Percentiles rank a stretch among this genome's conserved stretches.
Conservation (phyloP, 2,329 filamentous ascomycete genomes). For the Geosmithia flava region DNA sequence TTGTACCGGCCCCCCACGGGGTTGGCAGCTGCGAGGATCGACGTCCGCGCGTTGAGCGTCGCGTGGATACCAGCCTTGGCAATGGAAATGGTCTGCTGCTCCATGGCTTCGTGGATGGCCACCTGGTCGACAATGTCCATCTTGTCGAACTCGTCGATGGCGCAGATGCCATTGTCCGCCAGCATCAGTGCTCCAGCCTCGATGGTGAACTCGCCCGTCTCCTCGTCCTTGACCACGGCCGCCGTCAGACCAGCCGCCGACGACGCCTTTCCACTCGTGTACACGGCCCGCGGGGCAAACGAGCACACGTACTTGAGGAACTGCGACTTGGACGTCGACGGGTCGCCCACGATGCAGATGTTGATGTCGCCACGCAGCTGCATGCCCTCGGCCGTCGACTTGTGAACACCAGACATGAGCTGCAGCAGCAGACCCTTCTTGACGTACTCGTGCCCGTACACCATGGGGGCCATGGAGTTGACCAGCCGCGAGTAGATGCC, state of each 20-base stretch:
- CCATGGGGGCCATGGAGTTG: constrained; percentile 89
- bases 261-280: constrained; percentile 95
- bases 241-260: constrained; percentile 95
- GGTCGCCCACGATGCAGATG: constrained; percentile 95
- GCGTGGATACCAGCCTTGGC: constrained; percentile 98
- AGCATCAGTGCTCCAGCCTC: constrained; percentile 97
- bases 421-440: constrained; percentile 95
- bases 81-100: constrained; percentile 98
- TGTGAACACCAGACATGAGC: constrained; percentile 90
- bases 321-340: constrained; percentile 93
- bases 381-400: constrained; percentile 89
- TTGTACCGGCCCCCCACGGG: constrained; percentile 96
- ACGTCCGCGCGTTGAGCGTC: constrained; percentile 89
- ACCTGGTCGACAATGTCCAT: constrained; percentile 98
- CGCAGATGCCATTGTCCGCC: constrained; percentile 92
- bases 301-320: constrained; percentile 98
- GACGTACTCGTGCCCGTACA: constrained; percentile 93
- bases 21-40: constrained; percentile 91
- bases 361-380: constrained; percentile 94
- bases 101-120: constrained; percentile 99
- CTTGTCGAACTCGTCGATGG: constrained; percentile 99
- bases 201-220: constrained; percentile 97
- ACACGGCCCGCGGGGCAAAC: constrained; percentile 90
- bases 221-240: constrained; percentile 93
- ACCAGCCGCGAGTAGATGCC: constrained; percentile 91